Base-by-base conservation (phyloP, 2,329 filamentous ascomycete genomes). In the Arthroderma uncinatum region DNA sequence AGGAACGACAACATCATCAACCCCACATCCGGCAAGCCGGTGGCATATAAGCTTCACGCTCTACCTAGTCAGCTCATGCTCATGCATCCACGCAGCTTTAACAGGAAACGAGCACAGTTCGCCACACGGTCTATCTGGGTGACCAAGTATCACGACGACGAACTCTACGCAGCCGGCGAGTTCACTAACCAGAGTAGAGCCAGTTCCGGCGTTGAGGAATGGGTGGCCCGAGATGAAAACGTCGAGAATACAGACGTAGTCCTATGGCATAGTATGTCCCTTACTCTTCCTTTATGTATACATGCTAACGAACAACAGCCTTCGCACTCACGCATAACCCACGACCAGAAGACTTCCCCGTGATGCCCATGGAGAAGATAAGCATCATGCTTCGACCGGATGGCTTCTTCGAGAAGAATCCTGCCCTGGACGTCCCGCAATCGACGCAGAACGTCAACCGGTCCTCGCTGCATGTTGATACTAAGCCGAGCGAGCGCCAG, bases 261-360 rank as follows among this genome's bases (percentile, higher is more conserved):
- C 21, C 60, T 72, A 14, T 71, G 70, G 70, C 70, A 72, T 54
- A 68, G 70, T 72, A 67, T 65, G 70, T 59, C 28, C n/a, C 36
- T 21, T 40, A 28, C 2, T 78, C 78, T 63, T 74, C 2, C n/a
- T 39, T 8, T 54, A 33, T 33, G 4, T 16, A 30, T 50, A 9
- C 0, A 33, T 30, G 40, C 23, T 21, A 55, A 34, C 33, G 19
- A 63, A 60, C 61, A 19, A 7, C 33, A 72, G 69, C 70, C 23
- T 75, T 76, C 57, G 76, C 83, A 16, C 78, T 84, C 25, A 86
- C 84, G 34, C 83, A 86, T 61, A 80, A 84, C 25, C 82, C 82
- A 0, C 73, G 82, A 4, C 75, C 81, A 23, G 83, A 85, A 64
- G 83, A 86, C 64, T 86, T 85, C 69, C 83, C 83, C 0, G 80